Percentiles rank a stretch among this genome's conserved stretches.
Conservation (phyloP, 169 alveolate species). For the Condylostoma magnum region DNA sequence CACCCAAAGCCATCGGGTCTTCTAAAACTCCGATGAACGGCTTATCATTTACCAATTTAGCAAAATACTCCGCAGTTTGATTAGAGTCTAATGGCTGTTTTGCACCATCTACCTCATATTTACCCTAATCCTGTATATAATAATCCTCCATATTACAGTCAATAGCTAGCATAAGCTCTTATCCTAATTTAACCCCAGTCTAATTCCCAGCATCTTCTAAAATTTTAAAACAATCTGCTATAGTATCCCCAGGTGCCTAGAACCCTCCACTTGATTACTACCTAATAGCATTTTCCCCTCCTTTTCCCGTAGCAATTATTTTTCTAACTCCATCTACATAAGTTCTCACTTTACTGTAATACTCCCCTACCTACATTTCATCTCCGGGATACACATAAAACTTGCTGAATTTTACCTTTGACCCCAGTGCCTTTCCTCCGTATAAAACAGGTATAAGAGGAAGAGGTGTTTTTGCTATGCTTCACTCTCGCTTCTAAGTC, state of each 20-base stretch:
- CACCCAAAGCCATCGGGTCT: constrained; percentile 15
- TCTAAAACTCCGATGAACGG: neutral
- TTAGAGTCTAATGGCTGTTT: constrained; percentile 13
- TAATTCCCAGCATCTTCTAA: constrained; percentile 17
- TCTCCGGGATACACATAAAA: neutral
- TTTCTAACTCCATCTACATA: neutral
- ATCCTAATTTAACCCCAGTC: neutral
- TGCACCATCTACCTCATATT: constrained; percentile 27
- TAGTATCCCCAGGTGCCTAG: neutral
- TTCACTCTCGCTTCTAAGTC: constrained; percentile 6
- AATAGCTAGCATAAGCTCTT: constrained; percentile 20
- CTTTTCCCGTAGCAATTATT: constrained; percentile 11
- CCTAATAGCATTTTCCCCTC: constrained; percentile 8
- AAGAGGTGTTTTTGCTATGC: neutral
- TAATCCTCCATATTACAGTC: constrained; percentile 18
- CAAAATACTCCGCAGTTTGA: constrained; percentile 17
- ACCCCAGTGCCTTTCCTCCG: neutral
- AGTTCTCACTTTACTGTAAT: no score
- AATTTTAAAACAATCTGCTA: constrained; percentile 11
- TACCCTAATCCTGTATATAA: neutral
- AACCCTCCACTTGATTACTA: neutral
- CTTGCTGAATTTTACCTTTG: constrained; percentile 13
- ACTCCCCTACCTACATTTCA: no score
- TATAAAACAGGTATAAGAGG: neutral
- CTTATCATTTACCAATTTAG: constrained; percentile 11